Evolutionary conservation across 2,329 filamentous ascomycete genomes (phyloP).

Genomic region (Cladophialophora psammophila): DNA sequence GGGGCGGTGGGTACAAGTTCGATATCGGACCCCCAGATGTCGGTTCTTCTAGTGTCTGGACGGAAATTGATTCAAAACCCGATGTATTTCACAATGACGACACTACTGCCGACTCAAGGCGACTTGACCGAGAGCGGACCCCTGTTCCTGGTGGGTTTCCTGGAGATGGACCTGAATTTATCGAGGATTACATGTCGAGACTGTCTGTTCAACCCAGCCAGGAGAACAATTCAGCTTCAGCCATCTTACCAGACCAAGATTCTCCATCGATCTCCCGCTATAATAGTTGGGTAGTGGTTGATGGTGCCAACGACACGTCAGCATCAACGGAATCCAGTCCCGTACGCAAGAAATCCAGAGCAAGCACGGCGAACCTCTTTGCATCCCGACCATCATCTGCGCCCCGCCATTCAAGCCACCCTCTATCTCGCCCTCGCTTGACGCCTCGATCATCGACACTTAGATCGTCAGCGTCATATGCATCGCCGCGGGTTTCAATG

Average conservation of each 20-base stretch:
- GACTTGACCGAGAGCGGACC: conserved; percentile 45
- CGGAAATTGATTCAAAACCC: conserved; percentile 43
- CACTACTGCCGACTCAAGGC: conserved; percentile 7
- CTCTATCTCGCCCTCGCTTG: conserved; percentile 48
- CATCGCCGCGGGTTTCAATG: conserved; percentile 35
- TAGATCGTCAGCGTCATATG: conserved; percentile 54
- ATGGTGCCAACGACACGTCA: conserved; percentile 34
- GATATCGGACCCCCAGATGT: conserved; percentile 43
- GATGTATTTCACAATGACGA: conserved; percentile 39
- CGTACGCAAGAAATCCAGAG: conserved; percentile 38
- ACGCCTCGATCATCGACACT: conserved; percentile 57
- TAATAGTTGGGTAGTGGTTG: conserved; percentile 75
- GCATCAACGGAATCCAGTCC: conserved; percentile 38
- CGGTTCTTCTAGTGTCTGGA: conserved; percentile 42
- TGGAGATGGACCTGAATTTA: conserved; percentile 52
- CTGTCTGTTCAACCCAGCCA: conserved; percentile 45
- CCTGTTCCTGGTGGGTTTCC: conserved; percentile 64
- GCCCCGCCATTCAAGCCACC: conserved; percentile 1
- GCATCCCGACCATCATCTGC: conserved; percentile 5
- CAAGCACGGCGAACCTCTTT: conserved; percentile 31
- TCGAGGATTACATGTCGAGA: conserved; percentile 54
- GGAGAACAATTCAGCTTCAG: conserved; percentile 41
- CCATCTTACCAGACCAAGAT: conserved; percentile 2
- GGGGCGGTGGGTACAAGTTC: conserved; percentile 74
- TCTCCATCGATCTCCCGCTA: conserved; percentile 51